Conservation (phyloP, 768 basidiomycete genomes). For the Hypholoma sublateritium region DNA sequence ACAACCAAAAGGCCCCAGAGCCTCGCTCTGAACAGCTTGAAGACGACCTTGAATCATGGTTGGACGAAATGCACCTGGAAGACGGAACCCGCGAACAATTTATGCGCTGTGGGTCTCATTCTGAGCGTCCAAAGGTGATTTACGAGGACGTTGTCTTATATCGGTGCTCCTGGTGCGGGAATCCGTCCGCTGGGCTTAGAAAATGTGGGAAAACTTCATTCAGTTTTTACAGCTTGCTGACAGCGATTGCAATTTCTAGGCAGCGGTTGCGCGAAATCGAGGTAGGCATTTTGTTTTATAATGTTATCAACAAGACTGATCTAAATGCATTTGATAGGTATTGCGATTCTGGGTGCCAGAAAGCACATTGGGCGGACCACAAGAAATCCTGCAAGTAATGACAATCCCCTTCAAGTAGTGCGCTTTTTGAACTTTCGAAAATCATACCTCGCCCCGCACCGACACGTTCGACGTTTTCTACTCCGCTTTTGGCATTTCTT, state of each 20-base stretch:
- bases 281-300: constrained; percentile 3
- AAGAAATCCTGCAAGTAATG: constrained; percentile 21
- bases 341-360: constrained; percentile 26
- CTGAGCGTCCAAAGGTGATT: constrained; percentile 43
- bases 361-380: constrained; percentile 22
- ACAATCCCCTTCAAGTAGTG: background rate
- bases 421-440: no score
- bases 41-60: constrained; percentile 60
- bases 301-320: background rate
- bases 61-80: constrained; percentile 46
- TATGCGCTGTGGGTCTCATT: constrained; percentile 20
- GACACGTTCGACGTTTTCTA: no score
- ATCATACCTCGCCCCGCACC: no score
- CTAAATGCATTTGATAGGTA: constrained; percentile 6
- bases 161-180: constrained; percentile 64
- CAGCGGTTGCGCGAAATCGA: constrained; percentile 24
- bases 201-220: constrained; percentile 18
- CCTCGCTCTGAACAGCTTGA: constrained; percentile 39
- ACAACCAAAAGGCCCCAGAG: constrained; percentile 20
- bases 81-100: constrained; percentile 25
- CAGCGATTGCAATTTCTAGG: constrained; percentile 13
- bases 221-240: background rate
- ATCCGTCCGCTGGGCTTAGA: constrained; percentile 41
- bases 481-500: no score
- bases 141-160: constrained; percentile 52